Evolutionary conservation across 768 basidiomycete genomes (phyloP), one percentile per base, ranked within the genome.

Genomic region (Hypsizygus marmoreus): DNA sequence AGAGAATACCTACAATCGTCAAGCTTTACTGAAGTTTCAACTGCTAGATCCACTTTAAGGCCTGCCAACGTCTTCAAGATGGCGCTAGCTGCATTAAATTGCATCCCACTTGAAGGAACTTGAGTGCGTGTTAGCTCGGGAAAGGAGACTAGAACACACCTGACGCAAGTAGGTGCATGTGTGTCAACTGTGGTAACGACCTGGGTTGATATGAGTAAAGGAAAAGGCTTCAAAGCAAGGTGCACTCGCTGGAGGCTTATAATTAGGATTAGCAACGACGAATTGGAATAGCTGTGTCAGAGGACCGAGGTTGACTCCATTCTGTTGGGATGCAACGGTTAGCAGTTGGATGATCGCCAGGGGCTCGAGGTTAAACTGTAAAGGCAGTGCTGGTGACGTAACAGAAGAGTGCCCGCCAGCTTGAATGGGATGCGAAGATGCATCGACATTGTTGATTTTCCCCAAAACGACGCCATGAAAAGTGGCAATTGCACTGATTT

Each of bases 331-430:
- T 6, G 78, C 73, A 10, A 65, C 61, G 4, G 66, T 58, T 40
- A 89, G 64, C 43, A 88, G 61, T 39, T 74, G 59, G 43, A 88
- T 80, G 58, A 87, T 85, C 1, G 70, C 70, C n/a, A 74, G 40
- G 0, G 85, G 82, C 50, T 87, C 71, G 22, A 82, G 59, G 60
- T 88, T 87, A 62, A 85, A 84, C 14, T 78, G 59, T 50, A 89
- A 71, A 14, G 82, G 81, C 32, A 89, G 64, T 4, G 63, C 51
- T 8, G 71, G 73, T 2, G 86, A 88, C 2, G 77, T 77, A 42
- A 80, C 73, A 11, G 73, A 73, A 30, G 69, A 71, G 54, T 87
- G 83, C 4, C 86, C 84, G 30, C 66, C 60, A 4, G 78, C 84
- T 31, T 73, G 77, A 35, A 88, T 76, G 1, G 86, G 84, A 44